Evolutionary conservation across 139 green algal genomes (phyloP), one percentile per base, ranked within the genome.

Genomic region (Trebouxia sp.): DNA sequence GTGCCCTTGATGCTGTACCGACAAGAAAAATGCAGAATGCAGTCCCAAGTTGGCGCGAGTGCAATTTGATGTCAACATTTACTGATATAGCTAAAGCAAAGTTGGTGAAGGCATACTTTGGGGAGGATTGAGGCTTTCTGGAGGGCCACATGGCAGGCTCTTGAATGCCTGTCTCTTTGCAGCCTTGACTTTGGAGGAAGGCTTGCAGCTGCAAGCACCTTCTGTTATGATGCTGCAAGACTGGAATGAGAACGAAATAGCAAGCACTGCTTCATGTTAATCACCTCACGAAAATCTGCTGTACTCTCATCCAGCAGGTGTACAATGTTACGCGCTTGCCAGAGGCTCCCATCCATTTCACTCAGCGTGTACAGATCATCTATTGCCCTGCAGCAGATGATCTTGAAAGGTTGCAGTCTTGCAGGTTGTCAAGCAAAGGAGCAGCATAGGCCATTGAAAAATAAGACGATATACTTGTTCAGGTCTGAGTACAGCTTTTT

Each of bases 271-370:
- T n/a, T n/a, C n/a, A n/a, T n/a, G 55, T 6, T 66, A 35, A 32
- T 45, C 14, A 72, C 69, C 22, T 77, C n/a, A 41, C 74, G 42
- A 47, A 79, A 79, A 30, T 79, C 74, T 30, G 37, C 30, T 26
- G 74, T 79, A 8, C 42, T 65, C n/a, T 79, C 74, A 47, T 79
- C 74, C 30, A 79, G 74, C 28, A 65, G 74, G 45, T 79, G 74
- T 1, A 79, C 50, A 15, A 65, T 55, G 30, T 79, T 65, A 12
- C 47, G 74, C 1, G 47, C 28, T 32, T 79, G 74, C 42, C 43
- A 65, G 17, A 79, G 24, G 30, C 42, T 79, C 24, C 74, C 30
- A 35, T 79, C 74, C 74, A 79, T 42, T 47, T 79, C 74, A 43
- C 35, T 38, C 47, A 79, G 24, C 15, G 50, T 55, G 14, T 79